phyloP scores from a whole-genome alignment of 2,329 filamentous ascomycete genomes.

The Didymella exigua region DNA sequence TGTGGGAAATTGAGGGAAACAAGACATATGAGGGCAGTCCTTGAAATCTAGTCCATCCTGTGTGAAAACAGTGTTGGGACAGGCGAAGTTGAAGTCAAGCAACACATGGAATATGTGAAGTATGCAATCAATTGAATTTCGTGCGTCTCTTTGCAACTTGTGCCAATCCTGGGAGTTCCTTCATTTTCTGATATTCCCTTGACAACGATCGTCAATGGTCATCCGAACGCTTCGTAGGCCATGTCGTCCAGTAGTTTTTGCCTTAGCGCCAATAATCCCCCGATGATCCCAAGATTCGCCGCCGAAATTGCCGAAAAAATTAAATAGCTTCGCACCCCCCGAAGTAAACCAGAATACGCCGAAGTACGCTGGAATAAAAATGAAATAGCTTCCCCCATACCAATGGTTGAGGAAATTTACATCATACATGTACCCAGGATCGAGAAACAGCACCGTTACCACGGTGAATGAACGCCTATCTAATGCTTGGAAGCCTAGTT shows the following conservation, averaged over 20 bases:
- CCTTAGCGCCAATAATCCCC: slow-evolving; percentile 14
- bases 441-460: slow-evolving; percentile 4
- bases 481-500: slow-evolving; percentile 28
- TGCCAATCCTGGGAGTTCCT: too few species aligned
- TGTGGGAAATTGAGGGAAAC: too few species aligned
- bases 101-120: too few species aligned
- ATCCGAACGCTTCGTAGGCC: slow-evolving; percentile 16
- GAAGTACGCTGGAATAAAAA: slow-evolving; percentile 26
- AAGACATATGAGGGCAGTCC: too few species aligned
- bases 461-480: slow-evolving; percentile 23
- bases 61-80: too few species aligned
- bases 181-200: not conserved
- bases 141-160: too few species aligned
- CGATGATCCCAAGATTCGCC: slow-evolving; percentile 14
- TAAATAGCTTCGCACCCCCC: slow-evolving; percentile 43
- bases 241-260: not conserved
- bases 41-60: too few species aligned
- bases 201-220: too few species aligned
- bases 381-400: slow-evolving; percentile 34
- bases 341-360: slow-evolving; percentile 13
- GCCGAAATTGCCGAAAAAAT: slow-evolving; percentile 39
- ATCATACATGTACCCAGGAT: slow-evolving; percentile 25
- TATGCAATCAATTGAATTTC: not conserved
- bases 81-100: too few species aligned
- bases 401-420: slow-evolving; percentile 23